These are phyloP conservation scores for Cryptococcus sp. DNA, from an alignment of 1,284 basidiomycete species.

Conservation along the genomic window DNA sequence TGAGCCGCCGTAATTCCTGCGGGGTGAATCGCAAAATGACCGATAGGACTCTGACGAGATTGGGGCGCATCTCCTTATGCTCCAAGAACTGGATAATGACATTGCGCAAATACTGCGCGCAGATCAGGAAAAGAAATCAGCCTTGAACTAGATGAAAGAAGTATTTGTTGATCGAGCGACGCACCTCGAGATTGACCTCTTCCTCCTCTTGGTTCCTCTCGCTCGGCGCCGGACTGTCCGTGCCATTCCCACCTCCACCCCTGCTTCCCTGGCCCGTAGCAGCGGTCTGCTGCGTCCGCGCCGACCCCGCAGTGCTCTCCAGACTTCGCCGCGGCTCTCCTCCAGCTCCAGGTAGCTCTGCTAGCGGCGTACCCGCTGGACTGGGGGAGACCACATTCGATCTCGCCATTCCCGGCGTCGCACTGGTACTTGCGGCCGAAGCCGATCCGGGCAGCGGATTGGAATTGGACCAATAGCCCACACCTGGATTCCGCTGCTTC, in stretches of 20 bases:
- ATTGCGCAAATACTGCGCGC: conserved; percentile 74
- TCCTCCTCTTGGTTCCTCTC: conserved; percentile 64
- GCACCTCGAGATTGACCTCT: conserved; percentile 81
- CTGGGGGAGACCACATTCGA: conserved; percentile 36
- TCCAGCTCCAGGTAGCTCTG: conserved; percentile 39
- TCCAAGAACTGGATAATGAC: conserved; percentile 91
- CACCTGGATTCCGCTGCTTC: conserved; percentile 83
- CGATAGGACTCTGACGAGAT: conserved; percentile 82
- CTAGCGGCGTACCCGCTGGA: conserved; percentile 17
- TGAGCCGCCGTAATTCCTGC: conserved; percentile 81
- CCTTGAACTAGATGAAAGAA: not conserved
- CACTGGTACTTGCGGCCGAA: conserved; percentile 6
- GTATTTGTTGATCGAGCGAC: conserved; percentile 8
- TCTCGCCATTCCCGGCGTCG: conserved; percentile 17
- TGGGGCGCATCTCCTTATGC: conserved; percentile 87
- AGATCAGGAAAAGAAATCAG: conserved; percentile 5
- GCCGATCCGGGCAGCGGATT: conserved; percentile 5
- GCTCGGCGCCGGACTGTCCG: conserved; percentile 9
- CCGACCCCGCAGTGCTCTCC: conserved; percentile 15
- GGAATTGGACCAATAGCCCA: conserved; percentile 75
- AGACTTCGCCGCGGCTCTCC: conserved; percentile 53
- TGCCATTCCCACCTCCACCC: conserved; percentile 7
- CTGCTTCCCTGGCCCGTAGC: not conserved
- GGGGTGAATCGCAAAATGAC: conserved; percentile 91
- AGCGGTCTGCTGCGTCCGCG: not conserved